Evolutionary conservation across 441 rosid genomes (phyloP).

Genomic region (Populus hybrid): DNA sequence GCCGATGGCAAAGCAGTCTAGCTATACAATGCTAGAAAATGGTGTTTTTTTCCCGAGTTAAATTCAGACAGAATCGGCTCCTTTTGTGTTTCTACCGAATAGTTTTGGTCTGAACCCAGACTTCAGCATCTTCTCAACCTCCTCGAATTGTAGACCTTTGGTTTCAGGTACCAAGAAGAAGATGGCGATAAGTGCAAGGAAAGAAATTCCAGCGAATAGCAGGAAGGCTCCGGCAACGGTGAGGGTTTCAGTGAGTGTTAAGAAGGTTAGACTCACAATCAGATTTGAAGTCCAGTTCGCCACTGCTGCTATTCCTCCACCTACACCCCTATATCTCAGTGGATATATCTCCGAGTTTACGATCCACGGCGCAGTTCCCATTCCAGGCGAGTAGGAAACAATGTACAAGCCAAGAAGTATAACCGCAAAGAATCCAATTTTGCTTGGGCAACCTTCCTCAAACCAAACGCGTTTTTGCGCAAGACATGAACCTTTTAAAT

Average conservation of each 20-base stretch:
- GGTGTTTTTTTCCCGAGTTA: background rate
- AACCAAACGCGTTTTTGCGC: conserved; percentile 42
- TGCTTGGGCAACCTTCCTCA: conserved; percentile 73
- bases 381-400: conserved; percentile 63
- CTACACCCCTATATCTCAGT: conserved; percentile 53
- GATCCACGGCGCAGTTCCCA: conserved; percentile 80
- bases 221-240: conserved; percentile 61
- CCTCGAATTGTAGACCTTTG: conserved; percentile 69
- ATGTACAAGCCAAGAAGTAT: conserved; percentile 60
- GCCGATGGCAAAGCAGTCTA: background rate
- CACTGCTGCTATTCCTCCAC: conserved; percentile 71
- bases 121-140: conserved; percentile 57
- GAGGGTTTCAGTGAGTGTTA: conserved; percentile 48
- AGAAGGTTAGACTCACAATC: conserved; percentile 51
- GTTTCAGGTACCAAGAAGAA: conserved; percentile 68
- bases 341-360: conserved; percentile 87
- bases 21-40: background rate
- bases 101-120: conserved; percentile 44
- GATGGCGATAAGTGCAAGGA: conserved; percentile 42
- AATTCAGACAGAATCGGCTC: background rate
- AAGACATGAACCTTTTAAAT: conserved; percentile 26
- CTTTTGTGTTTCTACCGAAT: conserved; percentile 4
- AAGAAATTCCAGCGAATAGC: conserved; percentile 48
- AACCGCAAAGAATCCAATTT: conserved; percentile 60
- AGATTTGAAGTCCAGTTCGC: conserved; percentile 63